A percentile compares a stretch with the other conserved stretches of the same genome.
Conservation (phyloP, 1,284 basidiomycete species). For the Sanghuangporus weigelae region DNA sequence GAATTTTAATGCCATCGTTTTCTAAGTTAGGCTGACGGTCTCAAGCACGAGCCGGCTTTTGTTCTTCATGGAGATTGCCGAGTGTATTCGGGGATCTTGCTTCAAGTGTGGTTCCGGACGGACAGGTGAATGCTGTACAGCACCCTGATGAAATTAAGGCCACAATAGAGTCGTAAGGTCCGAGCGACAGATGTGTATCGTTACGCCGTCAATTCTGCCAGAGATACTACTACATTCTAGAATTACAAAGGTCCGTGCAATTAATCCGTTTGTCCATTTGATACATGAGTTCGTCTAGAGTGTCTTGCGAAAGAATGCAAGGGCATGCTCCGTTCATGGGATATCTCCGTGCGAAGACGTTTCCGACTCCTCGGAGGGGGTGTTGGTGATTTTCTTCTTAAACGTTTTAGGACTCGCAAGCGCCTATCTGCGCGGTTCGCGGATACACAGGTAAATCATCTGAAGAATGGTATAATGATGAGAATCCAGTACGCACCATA, state of each 20-base stretch:
- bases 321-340: background rate
- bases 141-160: background rate
- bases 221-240: background rate
- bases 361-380: constrained; percentile 1
- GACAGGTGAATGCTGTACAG: background rate
- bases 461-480: background rate
- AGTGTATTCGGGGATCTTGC: background rate
- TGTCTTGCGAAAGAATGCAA: constrained; percentile 1
- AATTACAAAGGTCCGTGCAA: background rate
- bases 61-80: background rate
- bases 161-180: background rate
- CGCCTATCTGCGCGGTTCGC: constrained; percentile 9
- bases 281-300: constrained; percentile 2
- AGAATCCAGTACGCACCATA: constrained; percentile 12
- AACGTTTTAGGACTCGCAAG: constrained; percentile 16
- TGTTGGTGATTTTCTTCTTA: constrained; percentile 15
- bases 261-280: background rate
- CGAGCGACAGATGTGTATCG: background rate
- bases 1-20: background rate
- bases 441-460: background rate
- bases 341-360: background rate
- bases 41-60: background rate
- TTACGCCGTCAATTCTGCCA: background rate
- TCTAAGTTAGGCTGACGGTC: background rate
- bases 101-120: background rate